These are phyloP conservation scores for Teunomyces atbi DNA, from an alignment of 805 yeast genomes.

Conservation along the genomic window DNA sequence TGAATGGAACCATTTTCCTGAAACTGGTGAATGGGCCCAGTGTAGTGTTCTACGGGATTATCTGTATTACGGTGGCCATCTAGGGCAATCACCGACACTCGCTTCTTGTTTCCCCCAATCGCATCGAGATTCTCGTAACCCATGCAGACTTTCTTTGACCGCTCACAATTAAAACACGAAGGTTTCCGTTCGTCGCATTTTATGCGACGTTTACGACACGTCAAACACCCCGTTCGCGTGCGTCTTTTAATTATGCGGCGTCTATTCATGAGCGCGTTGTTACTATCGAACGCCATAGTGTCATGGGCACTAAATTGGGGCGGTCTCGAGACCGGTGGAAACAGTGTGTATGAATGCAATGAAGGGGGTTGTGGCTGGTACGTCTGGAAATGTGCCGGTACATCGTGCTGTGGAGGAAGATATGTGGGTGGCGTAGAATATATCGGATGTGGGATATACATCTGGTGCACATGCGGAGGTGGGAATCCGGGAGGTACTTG, in stretches of 20 bases:
- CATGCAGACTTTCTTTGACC: constrained; percentile 61
- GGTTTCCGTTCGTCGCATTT: constrained; percentile 73
- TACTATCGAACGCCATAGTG: constrained; percentile 18
- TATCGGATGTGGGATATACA: background rate
- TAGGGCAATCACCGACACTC: background rate
- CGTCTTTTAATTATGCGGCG: constrained; percentile 53
- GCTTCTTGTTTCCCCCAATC: constrained; percentile 6
- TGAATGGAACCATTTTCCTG: constrained; percentile 2
- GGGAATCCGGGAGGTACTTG: constrained; percentile 1
- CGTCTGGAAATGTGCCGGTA: background rate
- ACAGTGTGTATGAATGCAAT: background rate
- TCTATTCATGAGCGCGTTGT: constrained; percentile 32
- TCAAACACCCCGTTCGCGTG: constrained; percentile 73
- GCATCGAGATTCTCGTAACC: constrained; percentile 50
- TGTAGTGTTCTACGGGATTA: constrained; percentile 5
- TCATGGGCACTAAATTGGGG: constrained; percentile 1
- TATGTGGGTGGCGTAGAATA: background rate
- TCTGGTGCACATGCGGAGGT: constrained; percentile 1
- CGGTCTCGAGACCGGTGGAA: background rate
- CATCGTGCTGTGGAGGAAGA: background rate
- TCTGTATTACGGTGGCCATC: constrained; percentile 3
- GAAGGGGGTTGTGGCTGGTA: background rate
- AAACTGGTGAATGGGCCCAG: background rate
- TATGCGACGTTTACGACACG: constrained; percentile 62
- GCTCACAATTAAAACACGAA: constrained; percentile 64